Conservation (phyloP, 805 yeast genomes). For the Komagataella populi region DNA sequence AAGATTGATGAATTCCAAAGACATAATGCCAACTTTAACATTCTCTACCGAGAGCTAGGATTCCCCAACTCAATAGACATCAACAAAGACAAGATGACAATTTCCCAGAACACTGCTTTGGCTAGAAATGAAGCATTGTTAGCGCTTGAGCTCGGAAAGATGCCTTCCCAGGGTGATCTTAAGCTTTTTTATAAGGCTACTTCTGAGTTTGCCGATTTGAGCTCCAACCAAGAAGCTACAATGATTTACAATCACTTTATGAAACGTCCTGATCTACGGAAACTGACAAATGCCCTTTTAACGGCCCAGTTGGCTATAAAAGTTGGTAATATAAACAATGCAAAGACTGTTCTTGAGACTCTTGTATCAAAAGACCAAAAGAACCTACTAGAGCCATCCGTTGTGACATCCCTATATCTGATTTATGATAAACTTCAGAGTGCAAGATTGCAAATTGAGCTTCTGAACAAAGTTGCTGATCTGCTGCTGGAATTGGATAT, state of each 20-base stretch:
- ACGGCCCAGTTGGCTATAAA: constrained; percentile 21
- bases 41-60: constrained; percentile 16
- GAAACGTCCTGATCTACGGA: constrained; percentile 10
- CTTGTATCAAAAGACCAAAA: constrained; percentile 6
- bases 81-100: constrained; percentile 18
- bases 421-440: constrained; percentile 34
- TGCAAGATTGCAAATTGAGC: constrained; percentile 14
- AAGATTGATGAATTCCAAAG: constrained; percentile 1
- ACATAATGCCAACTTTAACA: constrained; percentile 7
- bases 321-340: constrained; percentile 17
- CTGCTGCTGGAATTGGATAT: constrained; percentile 6
- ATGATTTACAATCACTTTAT: constrained; percentile 20
- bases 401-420: constrained; percentile 34
- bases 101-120: constrained; percentile 25
- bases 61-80: constrained; percentile 16
- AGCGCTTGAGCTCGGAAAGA: constrained; percentile 23
- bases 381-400: constrained; percentile 23
- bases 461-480: constrained; percentile 19
- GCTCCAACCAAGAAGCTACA: constrained; percentile 13
- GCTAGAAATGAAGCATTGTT: constrained; percentile 30
- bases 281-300: constrained; percentile 17
- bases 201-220: constrained; percentile 6
- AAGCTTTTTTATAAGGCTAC: constrained; percentile 9
- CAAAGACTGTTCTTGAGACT: constrained; percentile 22
- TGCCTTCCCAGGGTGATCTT: constrained; percentile 11